Evolutionary conservation across 2,329 filamentous ascomycete species (phyloP).

Genomic region (Ophiocordyceps camponoti-rufipedis): DNA sequence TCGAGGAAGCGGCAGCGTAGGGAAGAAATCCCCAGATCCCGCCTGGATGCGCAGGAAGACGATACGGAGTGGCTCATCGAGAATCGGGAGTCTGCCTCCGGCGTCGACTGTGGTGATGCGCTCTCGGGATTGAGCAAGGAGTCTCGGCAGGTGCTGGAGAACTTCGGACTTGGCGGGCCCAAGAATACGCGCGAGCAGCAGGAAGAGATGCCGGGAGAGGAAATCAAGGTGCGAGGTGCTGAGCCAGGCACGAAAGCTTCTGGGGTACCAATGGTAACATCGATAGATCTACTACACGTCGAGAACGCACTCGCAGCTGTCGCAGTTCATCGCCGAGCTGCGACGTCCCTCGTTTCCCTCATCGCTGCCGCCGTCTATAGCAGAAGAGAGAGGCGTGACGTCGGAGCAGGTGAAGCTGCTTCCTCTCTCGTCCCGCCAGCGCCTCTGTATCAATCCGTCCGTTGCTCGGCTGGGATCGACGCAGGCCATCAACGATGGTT

Average conservation of each 20-base stretch:
- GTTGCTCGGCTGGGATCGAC: slow-evolving; percentile 53
- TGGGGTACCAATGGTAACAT: slow-evolving; percentile 15
- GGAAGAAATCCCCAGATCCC: slow-evolving; percentile 13
- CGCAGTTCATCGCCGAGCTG: slow-evolving; percentile 73
- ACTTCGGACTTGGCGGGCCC: slow-evolving; percentile 30
- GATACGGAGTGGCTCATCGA: slow-evolving; percentile 60
- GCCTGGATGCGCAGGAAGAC: slow-evolving; percentile 16
- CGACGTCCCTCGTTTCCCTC: slow-evolving; percentile 61
- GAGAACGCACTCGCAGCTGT: slow-evolving; percentile 78
- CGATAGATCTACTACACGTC: slow-evolving; percentile 72
- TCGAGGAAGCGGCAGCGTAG: slow-evolving; percentile 26
- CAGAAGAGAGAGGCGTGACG: slow-evolving; percentile 8
- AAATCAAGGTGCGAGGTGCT: slow-evolving; percentile 39
- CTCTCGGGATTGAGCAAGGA: slow-evolving; percentile 51
- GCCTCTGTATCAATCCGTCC: slow-evolving; percentile 73
- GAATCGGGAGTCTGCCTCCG: slow-evolving; percentile 37
- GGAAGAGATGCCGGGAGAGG: slow-evolving; percentile 34
- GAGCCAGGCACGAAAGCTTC: slow-evolving; percentile 1
- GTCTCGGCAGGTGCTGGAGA: slow-evolving; percentile 56
- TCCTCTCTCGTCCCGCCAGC: slow-evolving; percentile 70
- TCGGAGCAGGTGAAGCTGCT: slow-evolving; percentile 50
- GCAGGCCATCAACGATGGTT: slow-evolving; percentile 83
- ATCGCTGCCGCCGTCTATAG: slow-evolving; percentile 35
- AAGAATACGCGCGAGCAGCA: slow-evolving; percentile 18
- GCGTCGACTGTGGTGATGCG: slow-evolving; percentile 15